Evolutionary conservation across 306 rosid genomes (phyloP), one percentile per base, ranked within the genome.

Genomic region (Cicer judaicum): DNA sequence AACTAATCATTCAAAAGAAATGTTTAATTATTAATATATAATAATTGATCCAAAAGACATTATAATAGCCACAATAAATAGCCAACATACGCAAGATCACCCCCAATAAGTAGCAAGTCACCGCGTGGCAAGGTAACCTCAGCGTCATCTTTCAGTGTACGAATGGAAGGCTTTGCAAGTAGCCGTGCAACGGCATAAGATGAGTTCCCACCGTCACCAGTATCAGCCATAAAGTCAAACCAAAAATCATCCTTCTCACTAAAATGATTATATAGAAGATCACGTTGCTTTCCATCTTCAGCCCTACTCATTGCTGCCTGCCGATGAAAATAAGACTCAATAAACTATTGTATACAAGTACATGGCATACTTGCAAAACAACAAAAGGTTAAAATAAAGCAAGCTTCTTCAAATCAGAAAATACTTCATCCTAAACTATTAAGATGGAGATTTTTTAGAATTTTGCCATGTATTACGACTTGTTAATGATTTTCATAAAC

Each of bases 171-270:
- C 84, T 85, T 97, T 73, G 99, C 97, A 79, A 94, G 97, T 19
- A 94, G 87, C 61, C 89, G 86, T 61, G 99, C 97, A 71, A 94
- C 83, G 8, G 97, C 38, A 92, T 92, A 94, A 53, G 99, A 91
- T 70, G 97, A 90, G 89, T 94, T 94, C 72, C 99, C 99, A 79
- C 99, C 99, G 70, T 94, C 99, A 14, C 99, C 99, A 18, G 99
- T 94, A 84, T 94, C 99, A 79, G 99, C 97, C 96, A 92, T 92
- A 83, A 94, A 94, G 84, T 94, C 99, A 84, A 94, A 94, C 97
- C 99, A 94, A 40, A 94, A 79, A 60, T 87, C 96, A 63, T 90
- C 91, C 88, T 83, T 89, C 79, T 86, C 93, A 63, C 84, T 80
- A 64, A 92, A 87, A 79, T 94, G 94, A 79, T 84, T 88, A 73